A percentile compares a stretch with the other conserved stretches of the same genome.
These are phyloP conservation scores for Acanthamoeba castellanii DNA, from an alignment of 208 protist genomes.

Conservation along the genomic window DNA sequence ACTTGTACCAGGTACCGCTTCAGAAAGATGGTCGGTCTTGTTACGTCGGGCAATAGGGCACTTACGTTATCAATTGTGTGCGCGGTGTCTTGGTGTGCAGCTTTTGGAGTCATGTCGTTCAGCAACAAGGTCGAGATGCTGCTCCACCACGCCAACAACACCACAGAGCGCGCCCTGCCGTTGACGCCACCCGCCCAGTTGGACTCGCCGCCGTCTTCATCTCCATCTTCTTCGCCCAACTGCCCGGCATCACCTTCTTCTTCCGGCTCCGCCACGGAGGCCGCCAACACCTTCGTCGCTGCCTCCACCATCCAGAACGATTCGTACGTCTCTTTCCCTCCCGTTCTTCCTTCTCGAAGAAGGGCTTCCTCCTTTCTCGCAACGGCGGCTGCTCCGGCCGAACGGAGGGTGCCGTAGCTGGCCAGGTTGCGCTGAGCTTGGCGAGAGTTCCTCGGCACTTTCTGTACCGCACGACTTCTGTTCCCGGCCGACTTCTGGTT, in stretches of 20 bases:
- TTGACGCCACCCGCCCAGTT: background rate
- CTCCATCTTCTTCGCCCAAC: background rate
- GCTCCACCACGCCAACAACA: background rate
- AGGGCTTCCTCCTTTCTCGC: background rate
- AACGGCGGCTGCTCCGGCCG: background rate
- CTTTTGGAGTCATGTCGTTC: background rate
- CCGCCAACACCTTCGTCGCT: background rate
- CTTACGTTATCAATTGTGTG: background rate
- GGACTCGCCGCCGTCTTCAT: background rate
- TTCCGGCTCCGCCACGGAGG: background rate
- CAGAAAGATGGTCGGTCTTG: background rate
- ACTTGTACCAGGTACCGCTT: background rate
- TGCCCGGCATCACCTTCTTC: background rate
- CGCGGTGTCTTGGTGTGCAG: background rate
- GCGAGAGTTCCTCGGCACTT: background rate
- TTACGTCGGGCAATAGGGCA: background rate
- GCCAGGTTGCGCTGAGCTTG: background rate
- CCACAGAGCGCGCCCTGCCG: background rate
- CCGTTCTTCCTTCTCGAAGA: background rate
- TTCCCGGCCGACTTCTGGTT: background rate
- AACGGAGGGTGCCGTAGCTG: background rate
- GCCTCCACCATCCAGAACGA: slow-evolving; percentile 3
- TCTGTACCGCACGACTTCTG: slow-evolving; percentile 23
- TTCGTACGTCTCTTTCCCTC: background rate
- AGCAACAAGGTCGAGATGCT: slow-evolving; percentile 49